Evolutionary conservation across 2,329 filamentous ascomycete genomes (phyloP).

Genomic region (Neoarthrinium moseri): DNA sequence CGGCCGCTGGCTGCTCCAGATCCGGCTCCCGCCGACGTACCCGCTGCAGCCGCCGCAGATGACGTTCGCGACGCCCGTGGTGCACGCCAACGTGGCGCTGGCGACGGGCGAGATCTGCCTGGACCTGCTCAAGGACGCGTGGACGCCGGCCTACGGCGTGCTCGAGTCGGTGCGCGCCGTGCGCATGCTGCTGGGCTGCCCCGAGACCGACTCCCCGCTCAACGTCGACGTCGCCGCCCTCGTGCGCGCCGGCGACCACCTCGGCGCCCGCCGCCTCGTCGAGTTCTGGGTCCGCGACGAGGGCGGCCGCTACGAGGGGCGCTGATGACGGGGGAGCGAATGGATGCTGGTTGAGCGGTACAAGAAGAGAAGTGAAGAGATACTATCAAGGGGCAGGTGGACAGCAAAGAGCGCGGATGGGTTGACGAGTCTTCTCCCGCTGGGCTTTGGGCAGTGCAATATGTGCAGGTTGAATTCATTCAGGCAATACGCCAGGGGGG

Average conservation of each 20-base stretch:
- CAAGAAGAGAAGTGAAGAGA: background rate
- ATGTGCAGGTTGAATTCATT: too few species aligned
- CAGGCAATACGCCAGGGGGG: too few species aligned
- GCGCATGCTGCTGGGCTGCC: conserved; percentile 65
- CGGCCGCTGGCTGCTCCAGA: conserved; percentile 80
- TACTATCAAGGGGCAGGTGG: background rate
- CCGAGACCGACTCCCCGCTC: conserved; percentile 72
- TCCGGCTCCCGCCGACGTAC: conserved; percentile 75
- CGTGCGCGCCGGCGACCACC: conserved; percentile 63
- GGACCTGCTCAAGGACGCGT: conserved; percentile 75
- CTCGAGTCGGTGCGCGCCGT: conserved; percentile 71
- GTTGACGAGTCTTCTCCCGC: too few species aligned
- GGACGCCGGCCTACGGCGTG: conserved; percentile 85
- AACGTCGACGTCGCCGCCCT: conserved; percentile 78
- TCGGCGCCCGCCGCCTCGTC: conserved; percentile 69
- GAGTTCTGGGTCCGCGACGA: conserved; percentile 61
- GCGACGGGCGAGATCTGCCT: conserved; percentile 88
- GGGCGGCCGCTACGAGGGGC: conserved; percentile 48
- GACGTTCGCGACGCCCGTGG: conserved; percentile 77
- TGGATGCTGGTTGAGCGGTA: background rate
- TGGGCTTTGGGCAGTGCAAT: too few species aligned
- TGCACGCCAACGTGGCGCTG: conserved; percentile 75
- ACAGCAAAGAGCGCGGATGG: background rate
- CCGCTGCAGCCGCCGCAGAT: conserved; percentile 77
- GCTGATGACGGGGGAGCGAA: conserved; percentile 15